phyloP scores from a whole-genome alignment of 805 yeast species.

The Yamadazyma nakazawae region DNA sequence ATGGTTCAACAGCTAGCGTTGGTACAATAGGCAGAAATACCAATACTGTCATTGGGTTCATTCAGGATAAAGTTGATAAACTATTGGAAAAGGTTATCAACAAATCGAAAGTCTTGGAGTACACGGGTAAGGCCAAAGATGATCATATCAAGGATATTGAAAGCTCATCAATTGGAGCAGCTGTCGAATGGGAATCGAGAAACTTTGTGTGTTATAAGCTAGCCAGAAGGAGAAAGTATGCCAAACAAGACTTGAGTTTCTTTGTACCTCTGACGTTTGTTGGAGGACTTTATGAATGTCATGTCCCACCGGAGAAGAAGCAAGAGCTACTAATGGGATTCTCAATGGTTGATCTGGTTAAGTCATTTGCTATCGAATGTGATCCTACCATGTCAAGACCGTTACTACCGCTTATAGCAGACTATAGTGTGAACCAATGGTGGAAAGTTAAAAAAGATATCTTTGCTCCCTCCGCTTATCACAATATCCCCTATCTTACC shows the following conservation, averaged over 20 bases:
- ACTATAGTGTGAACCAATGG: slow-evolving; percentile 48
- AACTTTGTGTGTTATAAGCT: slow-evolving; percentile 50
- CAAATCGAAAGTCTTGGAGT: slow-evolving; percentile 15
- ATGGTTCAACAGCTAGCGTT: neutral
- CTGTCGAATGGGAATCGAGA: slow-evolving; percentile 22
- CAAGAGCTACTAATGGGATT: slow-evolving; percentile 17
- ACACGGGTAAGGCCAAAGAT: slow-evolving; percentile 18
- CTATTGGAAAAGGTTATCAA: slow-evolving; percentile 17
- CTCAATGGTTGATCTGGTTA: slow-evolving; percentile 10
- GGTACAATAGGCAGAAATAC: slow-evolving; percentile 1
- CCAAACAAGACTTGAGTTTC: slow-evolving; percentile 40
- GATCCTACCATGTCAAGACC: slow-evolving; percentile 38
- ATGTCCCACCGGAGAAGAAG: slow-evolving; percentile 28
- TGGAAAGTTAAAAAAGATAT: slow-evolving; percentile 24
- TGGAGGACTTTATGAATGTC: slow-evolving; percentile 61
- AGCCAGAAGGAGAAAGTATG: slow-evolving; percentile 54
- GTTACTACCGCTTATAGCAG: slow-evolving; percentile 57
- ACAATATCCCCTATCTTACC: slow-evolving; percentile 56
- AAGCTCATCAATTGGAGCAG: slow-evolving; percentile 16
- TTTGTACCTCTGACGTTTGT: slow-evolving; percentile 57
- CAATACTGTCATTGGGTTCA: slow-evolving; percentile 1
- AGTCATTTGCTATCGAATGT: slow-evolving; percentile 30
- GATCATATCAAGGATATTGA: slow-evolving; percentile 18
- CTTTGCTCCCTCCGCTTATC: slow-evolving; percentile 27
- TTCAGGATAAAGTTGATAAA: slow-evolving; percentile 17